phyloP scores from a whole-genome alignment of 345 rosid species.

The Luvunga scandens region DNA sequence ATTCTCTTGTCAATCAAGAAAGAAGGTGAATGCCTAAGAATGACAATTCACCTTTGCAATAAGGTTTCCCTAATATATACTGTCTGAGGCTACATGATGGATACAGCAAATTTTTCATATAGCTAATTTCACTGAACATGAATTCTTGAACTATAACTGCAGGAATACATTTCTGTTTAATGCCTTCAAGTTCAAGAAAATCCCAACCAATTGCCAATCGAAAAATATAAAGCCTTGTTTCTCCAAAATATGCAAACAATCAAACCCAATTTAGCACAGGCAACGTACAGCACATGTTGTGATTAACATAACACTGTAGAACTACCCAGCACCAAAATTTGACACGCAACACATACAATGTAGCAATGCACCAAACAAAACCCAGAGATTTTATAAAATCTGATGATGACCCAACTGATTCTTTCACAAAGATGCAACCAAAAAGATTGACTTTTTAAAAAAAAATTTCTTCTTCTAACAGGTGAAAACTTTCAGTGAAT shows the following conservation, averaged over 20 bases:
- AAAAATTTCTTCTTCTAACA: too few species aligned
- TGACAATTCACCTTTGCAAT: background rate
- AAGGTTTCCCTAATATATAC: background rate
- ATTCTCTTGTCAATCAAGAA: background rate
- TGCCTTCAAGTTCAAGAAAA: background rate
- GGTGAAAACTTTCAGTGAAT: too few species aligned
- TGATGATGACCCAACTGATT: background rate
- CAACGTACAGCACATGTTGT: background rate
- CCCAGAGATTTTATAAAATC: background rate
- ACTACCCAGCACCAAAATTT: background rate
- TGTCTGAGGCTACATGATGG: background rate
- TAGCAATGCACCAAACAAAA: background rate
- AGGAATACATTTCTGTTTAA: too few species aligned
- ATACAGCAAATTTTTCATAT: background rate
- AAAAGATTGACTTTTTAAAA: background rate
- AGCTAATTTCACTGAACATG: background rate
- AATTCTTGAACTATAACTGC: conserved; percentile 1
- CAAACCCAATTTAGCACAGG: background rate
- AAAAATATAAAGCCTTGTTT: background rate
- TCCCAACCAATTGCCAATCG: background rate
- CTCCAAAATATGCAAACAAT: background rate
- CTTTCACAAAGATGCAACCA: background rate
- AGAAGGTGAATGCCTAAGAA: background rate
- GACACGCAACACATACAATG: background rate
- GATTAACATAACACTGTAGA: background rate